Evolutionary conservation across 2,329 filamentous ascomycete species (phyloP), one percentile per base, ranked within the genome.

Genomic region (Aspergillus melleus): DNA sequence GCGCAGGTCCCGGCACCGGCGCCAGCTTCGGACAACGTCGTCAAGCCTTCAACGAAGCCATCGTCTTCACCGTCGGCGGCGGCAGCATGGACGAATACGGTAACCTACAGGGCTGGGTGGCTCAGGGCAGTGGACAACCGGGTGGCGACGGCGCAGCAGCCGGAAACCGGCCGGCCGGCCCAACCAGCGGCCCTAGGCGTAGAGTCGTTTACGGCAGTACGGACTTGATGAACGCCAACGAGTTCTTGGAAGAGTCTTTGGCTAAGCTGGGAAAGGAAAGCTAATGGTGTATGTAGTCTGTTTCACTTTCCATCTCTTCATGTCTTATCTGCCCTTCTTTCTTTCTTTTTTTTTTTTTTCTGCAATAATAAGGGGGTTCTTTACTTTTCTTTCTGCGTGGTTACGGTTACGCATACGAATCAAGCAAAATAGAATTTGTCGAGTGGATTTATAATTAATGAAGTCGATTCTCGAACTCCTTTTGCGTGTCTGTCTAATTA

Each of bases 21-120:
- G 93, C 92, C 6, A 96, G 87, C 57, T 98, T 98, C 75, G 95
- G 94, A 1, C 94, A 98, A 77, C 81, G 92, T 61, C 83, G 94
- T 57, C 93, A 96, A 71, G 92, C 91, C 0, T 97, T 94, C 76
- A 90, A 87, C 52, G 93, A 96, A 70, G 91, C 92, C 1, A 89
- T 96, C 57, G 91, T 96, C n/a, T 96, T 97, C 72, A 94, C 91
- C 0, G 92, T 96, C 3, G 95, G 95, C 4, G 95, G 96, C 51
- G 95, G 95, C 47, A 97, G 92, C 73, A 98, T 99, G 91, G 95
- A 99, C 68, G 95, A 99, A 75, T 99, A 98, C 74, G 94, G 93
- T 20, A 99, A 99, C 76, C 75, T 99, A 73, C 92, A 96, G 74
- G 95, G 98, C 72, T 99, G 95, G 95, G 92, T 94, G 5, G 87